These are phyloP conservation scores for Daldinia sp. DNA, from an alignment of 2,329 filamentous ascomycete genomes.

Conservation along the genomic window DNA sequence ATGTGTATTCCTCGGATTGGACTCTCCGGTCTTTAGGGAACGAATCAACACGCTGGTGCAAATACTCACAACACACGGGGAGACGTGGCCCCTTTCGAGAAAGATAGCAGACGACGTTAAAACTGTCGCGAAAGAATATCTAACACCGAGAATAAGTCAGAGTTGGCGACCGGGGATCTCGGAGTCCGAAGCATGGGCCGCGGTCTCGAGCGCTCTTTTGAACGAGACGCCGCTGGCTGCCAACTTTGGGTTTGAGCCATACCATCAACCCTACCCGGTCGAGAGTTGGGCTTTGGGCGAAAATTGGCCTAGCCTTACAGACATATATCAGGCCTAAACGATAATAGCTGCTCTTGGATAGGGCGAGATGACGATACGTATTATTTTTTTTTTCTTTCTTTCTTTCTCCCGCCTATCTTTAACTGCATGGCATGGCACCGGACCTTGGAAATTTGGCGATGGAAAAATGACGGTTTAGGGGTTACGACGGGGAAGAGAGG, in stretches of 20 bases:
- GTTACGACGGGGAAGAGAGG: conserved; percentile 7
- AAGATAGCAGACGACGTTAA: conserved; percentile 49
- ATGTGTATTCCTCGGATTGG: conserved; percentile 46
- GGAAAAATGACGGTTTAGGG: conserved; percentile 13
- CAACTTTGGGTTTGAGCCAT: conserved; percentile 27
- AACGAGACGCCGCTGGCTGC: conserved; percentile 12
- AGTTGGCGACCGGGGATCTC: conserved; percentile 26
- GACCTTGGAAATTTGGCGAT: conserved; percentile 16
- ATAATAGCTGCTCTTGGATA: background rate
- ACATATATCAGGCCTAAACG: conserved; percentile 32
- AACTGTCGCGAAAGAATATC: conserved; percentile 42
- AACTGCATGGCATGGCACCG: conserved; percentile 24
- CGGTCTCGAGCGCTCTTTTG: conserved; percentile 26
- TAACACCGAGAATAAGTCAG: conserved; percentile 31
- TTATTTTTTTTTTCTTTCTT: conserved; percentile 3
- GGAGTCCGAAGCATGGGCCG: conserved; percentile 23
- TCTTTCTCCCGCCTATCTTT: background rate
- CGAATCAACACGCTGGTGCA: conserved; percentile 45
- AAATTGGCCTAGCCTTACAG: conserved; percentile 29
- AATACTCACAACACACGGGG: conserved; percentile 46
- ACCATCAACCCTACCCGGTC: conserved; percentile 28
- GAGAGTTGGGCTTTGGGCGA: conserved; percentile 29
- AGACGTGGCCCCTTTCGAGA: conserved; percentile 48
- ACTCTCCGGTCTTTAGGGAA: conserved; percentile 45
- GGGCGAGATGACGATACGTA: conserved; percentile 3